These are phyloP conservation scores for Xylaria sp. DNA, from an alignment of 2,329 filamentous ascomycete species.

Conservation along the genomic window DNA sequence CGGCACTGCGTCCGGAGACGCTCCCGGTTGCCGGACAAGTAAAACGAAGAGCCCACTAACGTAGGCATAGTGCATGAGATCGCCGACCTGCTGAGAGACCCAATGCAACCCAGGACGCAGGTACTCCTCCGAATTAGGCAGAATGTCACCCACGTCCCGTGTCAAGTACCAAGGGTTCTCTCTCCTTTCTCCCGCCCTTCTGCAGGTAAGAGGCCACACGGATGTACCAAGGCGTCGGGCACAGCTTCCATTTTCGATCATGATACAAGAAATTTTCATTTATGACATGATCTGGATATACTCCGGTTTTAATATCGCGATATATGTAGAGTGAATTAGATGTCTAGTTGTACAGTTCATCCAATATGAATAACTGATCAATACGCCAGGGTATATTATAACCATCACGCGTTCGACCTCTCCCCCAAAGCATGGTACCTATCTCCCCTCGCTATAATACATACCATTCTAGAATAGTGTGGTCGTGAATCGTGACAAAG, in stretches of 20 bases:
- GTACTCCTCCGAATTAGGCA: neutral
- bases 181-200: too few species aligned
- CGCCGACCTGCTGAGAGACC: neutral
- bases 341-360: neutral
- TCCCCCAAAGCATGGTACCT: neutral
- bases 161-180: neutral
- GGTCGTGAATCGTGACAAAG: neutral
- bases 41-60: neutral
- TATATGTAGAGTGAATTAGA: neutral
- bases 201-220: neutral
- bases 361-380: neutral
- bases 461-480: neutral
- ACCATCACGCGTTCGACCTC: constrained; percentile 1
- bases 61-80: neutral
- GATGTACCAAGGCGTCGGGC: neutral
- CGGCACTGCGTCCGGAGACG: neutral
- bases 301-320: neutral
- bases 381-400: constrained; percentile 31
- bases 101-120: neutral
- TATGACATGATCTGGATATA: neutral
- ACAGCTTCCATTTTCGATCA: constrained; percentile 11
- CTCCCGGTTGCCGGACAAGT: neutral
- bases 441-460: neutral
- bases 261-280: neutral
- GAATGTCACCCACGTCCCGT: neutral